A percentile compares a stretch with the other conserved stretches of the same genome.
These are phyloP conservation scores for Eutrema yunnanense DNA, from an alignment of 345 rosid species.

Conservation along the genomic window DNA sequence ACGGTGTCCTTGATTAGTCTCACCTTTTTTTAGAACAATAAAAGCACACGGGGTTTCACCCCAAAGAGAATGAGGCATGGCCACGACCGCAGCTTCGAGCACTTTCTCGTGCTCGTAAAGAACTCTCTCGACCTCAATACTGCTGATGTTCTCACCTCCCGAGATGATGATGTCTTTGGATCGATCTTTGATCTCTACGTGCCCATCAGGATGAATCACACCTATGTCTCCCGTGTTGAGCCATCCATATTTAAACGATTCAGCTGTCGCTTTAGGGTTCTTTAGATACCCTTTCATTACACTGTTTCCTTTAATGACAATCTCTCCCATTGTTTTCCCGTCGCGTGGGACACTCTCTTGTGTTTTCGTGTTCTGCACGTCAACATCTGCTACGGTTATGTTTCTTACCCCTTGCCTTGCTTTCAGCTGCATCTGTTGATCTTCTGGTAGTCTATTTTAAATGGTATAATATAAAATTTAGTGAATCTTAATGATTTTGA, in stretches of 20 bases:
- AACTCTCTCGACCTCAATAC: constrained; percentile 46
- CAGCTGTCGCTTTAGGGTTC: constrained; percentile 37
- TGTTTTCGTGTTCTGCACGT: constrained; percentile 50
- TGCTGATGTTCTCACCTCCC: constrained; percentile 67
- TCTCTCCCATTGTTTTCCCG: constrained; percentile 57
- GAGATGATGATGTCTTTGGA: constrained; percentile 58
- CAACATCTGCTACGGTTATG: constrained; percentile 35
- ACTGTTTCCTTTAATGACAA: constrained; percentile 45
- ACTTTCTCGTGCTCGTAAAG: constrained; percentile 42
- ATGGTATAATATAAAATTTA: neutral
- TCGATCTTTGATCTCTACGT: constrained; percentile 57
- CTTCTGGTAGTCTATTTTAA: constrained; percentile 9
- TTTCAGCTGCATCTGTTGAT: constrained; percentile 12
- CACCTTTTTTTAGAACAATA: constrained; percentile 21
- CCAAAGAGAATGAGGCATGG: constrained; percentile 53
- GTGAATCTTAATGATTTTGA: too few relatives aligned
- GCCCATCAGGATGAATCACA: constrained; percentile 41
- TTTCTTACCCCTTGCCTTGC: constrained; percentile 30
- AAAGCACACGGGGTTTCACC: constrained; percentile 63
- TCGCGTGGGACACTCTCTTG: constrained; percentile 45
- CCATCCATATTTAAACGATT: constrained; percentile 57
- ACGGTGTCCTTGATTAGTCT: constrained; percentile 18
- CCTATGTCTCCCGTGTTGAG: constrained; percentile 57
- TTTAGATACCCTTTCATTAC: constrained; percentile 59
- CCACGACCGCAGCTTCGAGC: constrained; percentile 52